Base-by-base conservation (phyloP, 805 yeast genomes). In the Cyberlindnera maritima region DNA sequence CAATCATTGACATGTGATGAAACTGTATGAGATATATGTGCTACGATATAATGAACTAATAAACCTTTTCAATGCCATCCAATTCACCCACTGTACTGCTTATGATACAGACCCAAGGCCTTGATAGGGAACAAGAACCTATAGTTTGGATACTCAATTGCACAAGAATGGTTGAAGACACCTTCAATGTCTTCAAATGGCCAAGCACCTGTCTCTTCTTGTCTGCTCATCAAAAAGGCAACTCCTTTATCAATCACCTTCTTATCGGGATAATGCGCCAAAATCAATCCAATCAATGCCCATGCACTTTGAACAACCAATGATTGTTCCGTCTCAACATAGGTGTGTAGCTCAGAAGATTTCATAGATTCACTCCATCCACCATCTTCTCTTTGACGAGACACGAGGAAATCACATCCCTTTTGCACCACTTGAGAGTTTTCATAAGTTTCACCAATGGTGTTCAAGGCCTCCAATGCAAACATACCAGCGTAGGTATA, bases 341-440 rank as follows among this genome's bases (percentile, higher is more conserved):
- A 92, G 0, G 83, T 72, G 48, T 75, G 80, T 0, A 91, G 76
- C 62, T 92, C 98, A 58, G 92, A 82, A 3, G 95, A 81, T 62
- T 92, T 84, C 88, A 92, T 89, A 9, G 88, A 78, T 66, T 94
- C 99, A 46, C 96, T 88, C 99, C 99, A 94, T 1, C 99, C 99
- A 20, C 99, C 99, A 65, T 94, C 98, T 4, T 62, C 66, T 59
- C 83, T 73, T 62, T 92, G 98, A 56, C 85, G 80, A 2, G 78
- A 59, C 1, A 83, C 83, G 15, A 94, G 63, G 64, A 88, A 94
- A 40, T 90, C 96, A 62, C 98, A 94, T 0, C 96, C 99, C 56
- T 68, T 76, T 34, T 72, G 68, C 7, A 88, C 96, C 2, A 69
- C 64, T 7, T 71, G 77, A 34, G 85, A 79, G 57, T 83, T 88